Conservation (phyloP, 345 rosid genomes). For the Citrus cavaleriei region DNA sequence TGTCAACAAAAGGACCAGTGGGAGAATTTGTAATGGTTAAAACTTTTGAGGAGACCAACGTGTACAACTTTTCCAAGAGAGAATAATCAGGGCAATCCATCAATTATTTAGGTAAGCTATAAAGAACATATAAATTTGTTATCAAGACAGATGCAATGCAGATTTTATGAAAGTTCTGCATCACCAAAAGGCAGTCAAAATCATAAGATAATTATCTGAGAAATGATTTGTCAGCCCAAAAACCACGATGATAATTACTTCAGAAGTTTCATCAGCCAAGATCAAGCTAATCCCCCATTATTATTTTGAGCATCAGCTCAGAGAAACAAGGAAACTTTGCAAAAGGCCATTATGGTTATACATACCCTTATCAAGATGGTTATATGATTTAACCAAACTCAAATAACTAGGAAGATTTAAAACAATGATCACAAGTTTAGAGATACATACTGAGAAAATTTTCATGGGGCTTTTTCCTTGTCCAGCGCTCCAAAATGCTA, state of each 20-base stretch:
- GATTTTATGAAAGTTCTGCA: neutral
- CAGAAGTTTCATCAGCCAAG: neutral
- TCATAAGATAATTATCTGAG: neutral
- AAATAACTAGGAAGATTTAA: neutral
- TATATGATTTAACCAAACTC: neutral
- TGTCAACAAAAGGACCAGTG: slow-evolving; percentile 16
- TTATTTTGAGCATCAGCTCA: neutral
- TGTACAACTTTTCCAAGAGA: neutral
- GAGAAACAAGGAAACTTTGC: neutral
- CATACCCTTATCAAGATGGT: neutral
- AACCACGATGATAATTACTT: neutral
- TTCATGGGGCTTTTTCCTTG: slow-evolving; percentile 57
- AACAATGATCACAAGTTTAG: slow-evolving; percentile 9
- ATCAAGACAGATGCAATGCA: neutral
- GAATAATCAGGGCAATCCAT: neutral
- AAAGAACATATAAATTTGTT: neutral
- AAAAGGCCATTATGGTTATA: neutral
- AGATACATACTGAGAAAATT: slow-evolving; percentile 56
- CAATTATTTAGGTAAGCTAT: neutral
- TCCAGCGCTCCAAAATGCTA: slow-evolving; percentile 86
- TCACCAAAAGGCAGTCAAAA: neutral
- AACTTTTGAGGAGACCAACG: neutral
- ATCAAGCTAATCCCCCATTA: neutral
- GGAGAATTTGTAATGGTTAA: neutral
- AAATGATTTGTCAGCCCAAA: neutral